phyloP scores from a whole-genome alignment of 73 alveolate species.

The Stentor roeselii region DNA sequence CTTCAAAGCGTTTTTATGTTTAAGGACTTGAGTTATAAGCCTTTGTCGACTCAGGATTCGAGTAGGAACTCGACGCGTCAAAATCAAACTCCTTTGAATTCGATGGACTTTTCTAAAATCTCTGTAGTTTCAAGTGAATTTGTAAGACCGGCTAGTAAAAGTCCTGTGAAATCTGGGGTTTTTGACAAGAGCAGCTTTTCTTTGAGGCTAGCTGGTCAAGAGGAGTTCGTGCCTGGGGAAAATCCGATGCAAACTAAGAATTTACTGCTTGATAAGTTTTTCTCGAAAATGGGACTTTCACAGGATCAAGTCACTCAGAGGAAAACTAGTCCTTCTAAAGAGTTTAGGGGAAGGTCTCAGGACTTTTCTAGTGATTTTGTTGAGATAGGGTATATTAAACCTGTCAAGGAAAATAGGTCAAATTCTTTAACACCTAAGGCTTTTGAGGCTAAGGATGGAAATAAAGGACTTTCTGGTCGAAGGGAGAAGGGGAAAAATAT shows the following conservation, averaged over 20 bases:
- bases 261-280: not conserved
- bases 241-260: not conserved
- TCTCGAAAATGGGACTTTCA: not conserved
- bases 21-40: not conserved
- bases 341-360: not conserved
- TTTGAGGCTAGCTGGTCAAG: not conserved
- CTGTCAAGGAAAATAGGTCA: not conserved
- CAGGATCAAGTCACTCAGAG: not conserved
- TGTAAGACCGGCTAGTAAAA: not conserved
- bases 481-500: not conserved
- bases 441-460: not conserved
- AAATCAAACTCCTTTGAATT: not conserved
- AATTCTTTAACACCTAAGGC: not conserved
- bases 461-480: not conserved
- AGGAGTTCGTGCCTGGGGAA: too few species aligned
- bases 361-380: not conserved
- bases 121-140: not conserved
- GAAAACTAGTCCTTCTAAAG: not conserved
- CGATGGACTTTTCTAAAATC: not conserved
- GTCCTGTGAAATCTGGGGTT: not conserved
- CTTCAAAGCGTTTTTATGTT: not conserved
- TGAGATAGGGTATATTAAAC: not conserved
- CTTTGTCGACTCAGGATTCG: too few species aligned
- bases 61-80: not conserved
- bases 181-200: not conserved